Base-by-base conservation (phyloP, 2,329 filamentous ascomycete genomes). In the Epicoccum sorghinum region DNA sequence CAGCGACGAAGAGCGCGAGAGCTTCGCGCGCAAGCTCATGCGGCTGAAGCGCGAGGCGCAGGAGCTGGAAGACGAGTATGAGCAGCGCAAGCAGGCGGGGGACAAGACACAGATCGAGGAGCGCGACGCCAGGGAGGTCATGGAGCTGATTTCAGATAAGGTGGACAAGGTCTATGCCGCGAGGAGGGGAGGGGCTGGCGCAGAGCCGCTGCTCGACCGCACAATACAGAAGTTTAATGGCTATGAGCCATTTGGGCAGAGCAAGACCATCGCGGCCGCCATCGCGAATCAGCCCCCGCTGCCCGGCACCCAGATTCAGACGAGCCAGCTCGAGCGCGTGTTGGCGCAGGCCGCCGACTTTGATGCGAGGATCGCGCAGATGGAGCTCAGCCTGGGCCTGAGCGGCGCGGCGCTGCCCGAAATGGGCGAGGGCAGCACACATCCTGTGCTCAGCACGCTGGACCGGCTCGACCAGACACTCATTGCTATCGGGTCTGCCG, bases 341-440 rank as follows among this genome's bases (percentile, higher is more conserved):
- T 80, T 97, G 32, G 86, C 87, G 30, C 90, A 92, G 73, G 89
- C 91, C 6, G 90, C 93, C 23, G 89, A 95, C 59, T 97, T 99
- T 67, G 93, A 98, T 70, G 83, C 85, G 27, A 86, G 95, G 4
- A 84, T 99, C 18, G 79, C 88, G 3, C 79, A 89, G 27, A 80
- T 99, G 42, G 95, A 99, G 78, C 86, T 86, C 62, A 84, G 87
- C 1, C 83, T 99, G 25, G 95, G 95, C 8, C 83, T 96, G 43
- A 89, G 86, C 36, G 86, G 87, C 22, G 85, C 87, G 0, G 83
- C 86, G 9, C 80, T 89, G 60, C 83, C 88, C 0, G 86, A 87
- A 62, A 76, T 83, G 29, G 86, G 82, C 60, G 61, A 69, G n/a
- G 63, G 69, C 14, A 77, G 69, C 61, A 75, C 82, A 1, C 69